Evolutionary conservation across 352 stramenopile genomes (phyloP).

Genomic region (Globisporangium ultimum): DNA sequence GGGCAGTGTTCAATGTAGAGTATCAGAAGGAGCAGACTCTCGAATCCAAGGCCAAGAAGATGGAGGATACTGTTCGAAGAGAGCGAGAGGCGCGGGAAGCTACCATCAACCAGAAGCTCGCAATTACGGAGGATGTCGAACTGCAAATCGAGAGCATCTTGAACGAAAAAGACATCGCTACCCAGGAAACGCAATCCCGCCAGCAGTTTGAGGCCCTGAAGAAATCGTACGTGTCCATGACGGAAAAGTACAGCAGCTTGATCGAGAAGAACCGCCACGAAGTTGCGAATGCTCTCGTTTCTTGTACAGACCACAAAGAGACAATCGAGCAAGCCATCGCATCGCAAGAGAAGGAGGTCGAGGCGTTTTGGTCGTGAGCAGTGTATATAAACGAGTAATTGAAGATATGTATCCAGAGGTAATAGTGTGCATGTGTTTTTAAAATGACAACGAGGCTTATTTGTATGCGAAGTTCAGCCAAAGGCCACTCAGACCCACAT

Average conservation of each 20-base stretch:
- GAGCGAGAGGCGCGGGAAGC: constrained; percentile 48
- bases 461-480: no score
- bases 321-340: constrained; percentile 54
- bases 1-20: constrained; percentile 51
- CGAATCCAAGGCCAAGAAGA: constrained; percentile 44
- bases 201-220: constrained; percentile 43
- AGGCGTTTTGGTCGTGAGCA: constrained; percentile 41
- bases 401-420: constrained; percentile 3
- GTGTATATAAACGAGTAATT: neutral
- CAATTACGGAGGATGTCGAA: constrained; percentile 66
- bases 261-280: constrained; percentile 61
- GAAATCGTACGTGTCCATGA: constrained; percentile 57
- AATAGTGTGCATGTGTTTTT: constrained; percentile 12
- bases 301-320: constrained; percentile 68
- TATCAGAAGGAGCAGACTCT: constrained; percentile 46
- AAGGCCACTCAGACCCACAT: no score
- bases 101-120: constrained; percentile 39
- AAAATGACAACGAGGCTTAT: neutral
- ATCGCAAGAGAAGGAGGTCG: constrained; percentile 56
- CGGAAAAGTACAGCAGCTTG: constrained; percentile 39
- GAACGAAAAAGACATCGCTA: constrained; percentile 49
- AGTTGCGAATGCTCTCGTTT: constrained; percentile 55
- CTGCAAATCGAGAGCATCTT: constrained; percentile 64
- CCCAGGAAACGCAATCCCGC: constrained; percentile 35
- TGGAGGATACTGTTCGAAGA: constrained; percentile 46